phyloP scores from a whole-genome alignment of 2,329 filamentous ascomycete species.

The Metarhizium robertsii region DNA sequence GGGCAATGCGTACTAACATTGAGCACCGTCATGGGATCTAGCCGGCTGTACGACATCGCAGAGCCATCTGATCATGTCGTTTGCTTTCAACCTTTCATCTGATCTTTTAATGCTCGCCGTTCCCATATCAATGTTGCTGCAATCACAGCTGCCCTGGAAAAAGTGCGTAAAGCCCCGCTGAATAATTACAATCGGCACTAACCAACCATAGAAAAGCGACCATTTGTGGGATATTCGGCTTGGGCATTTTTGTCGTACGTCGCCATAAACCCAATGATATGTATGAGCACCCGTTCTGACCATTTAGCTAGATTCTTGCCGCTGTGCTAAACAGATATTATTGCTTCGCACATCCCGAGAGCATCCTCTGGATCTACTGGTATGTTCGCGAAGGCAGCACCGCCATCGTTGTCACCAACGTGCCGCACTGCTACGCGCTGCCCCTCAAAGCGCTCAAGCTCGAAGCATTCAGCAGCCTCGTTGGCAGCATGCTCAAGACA shows the following conservation, averaged over 20 bases:
- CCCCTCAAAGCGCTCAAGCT: constrained; percentile 3
- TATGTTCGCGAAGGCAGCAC: constrained; percentile 44
- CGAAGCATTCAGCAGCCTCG: constrained; percentile 1
- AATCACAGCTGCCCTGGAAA: constrained; percentile 3
- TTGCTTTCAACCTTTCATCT: constrained; percentile 2
- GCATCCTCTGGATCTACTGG: constrained; percentile 35
- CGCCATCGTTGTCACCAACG: constrained; percentile 42
- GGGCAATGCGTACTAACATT: background rate
- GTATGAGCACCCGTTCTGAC: background rate
- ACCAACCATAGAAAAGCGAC: constrained; percentile 7
- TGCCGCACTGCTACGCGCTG: constrained; percentile 26
- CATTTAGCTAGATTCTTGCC: constrained; percentile 18
- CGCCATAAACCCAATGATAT: background rate
- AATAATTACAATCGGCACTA: background rate
- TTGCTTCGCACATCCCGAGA: constrained; percentile 22
- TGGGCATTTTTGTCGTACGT: constrained; percentile 34
- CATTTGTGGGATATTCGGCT: constrained; percentile 30
- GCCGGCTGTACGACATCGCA: constrained; percentile 5
- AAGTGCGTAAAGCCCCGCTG: background rate
- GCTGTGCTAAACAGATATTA: constrained; percentile 36
- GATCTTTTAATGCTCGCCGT: constrained; percentile 3
- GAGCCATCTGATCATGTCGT: constrained; percentile 1
- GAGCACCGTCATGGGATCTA: background rate
- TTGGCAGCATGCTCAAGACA: background rate
- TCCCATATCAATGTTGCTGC: constrained; percentile 1